A percentile compares a stretch with the other conserved stretches of the same genome.
Evolutionary conservation across 2,329 filamentous ascomycete species (phyloP).

Genomic region (Penicillium sp.): DNA sequence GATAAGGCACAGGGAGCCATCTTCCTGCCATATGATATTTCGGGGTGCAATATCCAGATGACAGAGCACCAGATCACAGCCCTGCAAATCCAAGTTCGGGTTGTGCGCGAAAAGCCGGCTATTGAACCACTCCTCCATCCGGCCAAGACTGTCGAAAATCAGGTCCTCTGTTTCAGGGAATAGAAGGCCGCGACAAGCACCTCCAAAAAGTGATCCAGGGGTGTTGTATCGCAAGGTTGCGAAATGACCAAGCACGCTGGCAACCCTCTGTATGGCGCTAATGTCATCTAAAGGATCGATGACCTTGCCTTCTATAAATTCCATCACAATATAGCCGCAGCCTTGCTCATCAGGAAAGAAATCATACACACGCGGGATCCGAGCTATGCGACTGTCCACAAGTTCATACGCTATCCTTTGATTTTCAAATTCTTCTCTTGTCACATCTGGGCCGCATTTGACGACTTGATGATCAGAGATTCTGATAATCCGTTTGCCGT

Average conservation of each 20-base stretch:
- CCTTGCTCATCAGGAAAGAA: slow-evolving; percentile 15
- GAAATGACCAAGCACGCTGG: slow-evolving; percentile 14
- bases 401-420: slow-evolving; percentile 15
- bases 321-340: slow-evolving; percentile 22
- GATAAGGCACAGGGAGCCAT: slow-evolving; percentile 23
- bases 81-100: slow-evolving; percentile 2
- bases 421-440: slow-evolving; percentile 11
- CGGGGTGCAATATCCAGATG: slow-evolving; percentile 19
- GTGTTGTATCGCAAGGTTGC: slow-evolving; percentile 3
- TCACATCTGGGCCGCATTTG: slow-evolving; percentile 14
- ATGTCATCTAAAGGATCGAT: slow-evolving; percentile 16
- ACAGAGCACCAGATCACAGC: slow-evolving; percentile 11
- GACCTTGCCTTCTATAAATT: slow-evolving; percentile 18
- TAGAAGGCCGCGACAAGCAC: slow-evolving; percentile 14
- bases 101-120: slow-evolving; percentile 15
- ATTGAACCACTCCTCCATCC: slow-evolving; percentile 22
- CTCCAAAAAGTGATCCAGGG: slow-evolving; percentile 11
- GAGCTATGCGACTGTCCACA: slow-evolving; percentile 12
- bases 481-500: slow-evolving; percentile 13
- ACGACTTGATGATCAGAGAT: slow-evolving; percentile 15
- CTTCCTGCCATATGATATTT: slow-evolving; percentile 20
- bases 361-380: slow-evolving; percentile 15
- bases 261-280: slow-evolving; percentile 10
- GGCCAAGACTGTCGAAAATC: slow-evolving; percentile 10
- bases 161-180: slow-evolving; percentile 20